phyloP scores from a whole-genome alignment of 768 basidiomycete species.

The Austroboletus eburneus region DNA sequence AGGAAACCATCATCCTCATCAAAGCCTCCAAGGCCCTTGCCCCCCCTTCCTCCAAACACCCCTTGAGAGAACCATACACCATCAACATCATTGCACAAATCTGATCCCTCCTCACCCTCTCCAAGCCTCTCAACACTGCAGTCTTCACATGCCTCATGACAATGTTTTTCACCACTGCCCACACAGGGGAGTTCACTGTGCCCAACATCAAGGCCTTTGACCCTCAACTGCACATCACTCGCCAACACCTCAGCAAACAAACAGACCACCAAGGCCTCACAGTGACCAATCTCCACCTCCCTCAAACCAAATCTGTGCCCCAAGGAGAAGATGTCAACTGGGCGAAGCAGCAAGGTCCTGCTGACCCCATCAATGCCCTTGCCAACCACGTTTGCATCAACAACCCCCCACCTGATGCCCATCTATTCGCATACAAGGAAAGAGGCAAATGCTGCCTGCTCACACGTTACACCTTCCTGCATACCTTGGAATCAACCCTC shows the following conservation, averaged over 20 bases:
- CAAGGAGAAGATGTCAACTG: constrained; percentile 34
- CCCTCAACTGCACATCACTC: constrained; percentile 27
- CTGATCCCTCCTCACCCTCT: neutral
- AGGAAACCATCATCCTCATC: constrained; percentile 14
- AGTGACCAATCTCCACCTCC: constrained; percentile 10
- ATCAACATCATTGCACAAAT: constrained; percentile 1
- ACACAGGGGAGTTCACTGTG: constrained; percentile 38
- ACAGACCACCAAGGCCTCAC: constrained; percentile 23
- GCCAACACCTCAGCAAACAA: constrained; percentile 9
- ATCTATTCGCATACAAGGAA: constrained; percentile 29
- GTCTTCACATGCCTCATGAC: constrained; percentile 37
- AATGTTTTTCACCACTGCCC: constrained; percentile 32
- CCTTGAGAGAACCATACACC: constrained; percentile 9
- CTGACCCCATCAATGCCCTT: constrained; percentile 25
- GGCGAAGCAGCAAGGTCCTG: constrained; percentile 24
- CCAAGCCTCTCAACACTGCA: constrained; percentile 31
- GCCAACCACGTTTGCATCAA: constrained; percentile 31
- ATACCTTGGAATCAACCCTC: constrained; percentile 8
- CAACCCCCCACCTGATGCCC: constrained; percentile 16
- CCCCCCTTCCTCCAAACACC: constrained; percentile 13
- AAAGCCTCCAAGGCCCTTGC: constrained; percentile 11
- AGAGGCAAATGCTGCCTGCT: constrained; percentile 17
- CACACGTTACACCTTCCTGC: constrained; percentile 25
- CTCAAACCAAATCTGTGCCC: constrained; percentile 7
- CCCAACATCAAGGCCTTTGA: constrained; percentile 30